Base-by-base conservation (phyloP, 2,329 filamentous ascomycete species). In the Monilinia laxa region DNA sequence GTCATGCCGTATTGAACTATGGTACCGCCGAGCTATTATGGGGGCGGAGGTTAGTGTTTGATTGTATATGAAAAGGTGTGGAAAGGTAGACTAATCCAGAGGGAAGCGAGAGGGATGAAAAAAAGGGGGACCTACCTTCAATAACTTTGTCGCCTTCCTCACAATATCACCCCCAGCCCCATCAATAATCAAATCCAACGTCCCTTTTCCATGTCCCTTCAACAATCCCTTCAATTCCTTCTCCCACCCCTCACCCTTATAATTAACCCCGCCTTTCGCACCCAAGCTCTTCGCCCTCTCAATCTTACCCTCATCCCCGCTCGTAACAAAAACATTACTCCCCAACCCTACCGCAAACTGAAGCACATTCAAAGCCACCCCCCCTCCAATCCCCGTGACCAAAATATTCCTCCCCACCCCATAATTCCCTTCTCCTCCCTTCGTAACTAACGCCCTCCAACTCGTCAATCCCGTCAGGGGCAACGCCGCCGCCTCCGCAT, bases 1-100 rank as follows among this genome's bases (percentile, higher is more conserved):
- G 94, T 98, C 94, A 98, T 97, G 68, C 95, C 94, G 77, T 98
- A 98, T 71, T 89, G 82, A 2, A 88, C 85, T 68, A 98, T 89
- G n/a, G 94, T 83, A 65, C 93, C 95, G 7, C 95, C 94, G 1
- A 84, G 78, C 85, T 85, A 69, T 51, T 68, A 31, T 53, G 14
- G 59, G 47, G 20, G 28, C 28, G 55, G 47, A 55, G 58, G 16
- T 23, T 60, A 18, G 31, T 49, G 25, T 5, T 62, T n/a, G 4
- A 35, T 7, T 10, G 14, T 23, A 5, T n/a, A 3, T 4, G 20
- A 4, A 28, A 4, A 20, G 18, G 2, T 25, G 4, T 23, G 18
- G 23, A 14, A 5, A 14, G 4, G 3, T 60, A 4, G 42, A 14
- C 31, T 28, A 18, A 18, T 18, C 25, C 1, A 49, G 11, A 12